Evolutionary conservation across 2,329 filamentous ascomycete species (phyloP).

Genomic region (Cladophialophora psammophila): DNA sequence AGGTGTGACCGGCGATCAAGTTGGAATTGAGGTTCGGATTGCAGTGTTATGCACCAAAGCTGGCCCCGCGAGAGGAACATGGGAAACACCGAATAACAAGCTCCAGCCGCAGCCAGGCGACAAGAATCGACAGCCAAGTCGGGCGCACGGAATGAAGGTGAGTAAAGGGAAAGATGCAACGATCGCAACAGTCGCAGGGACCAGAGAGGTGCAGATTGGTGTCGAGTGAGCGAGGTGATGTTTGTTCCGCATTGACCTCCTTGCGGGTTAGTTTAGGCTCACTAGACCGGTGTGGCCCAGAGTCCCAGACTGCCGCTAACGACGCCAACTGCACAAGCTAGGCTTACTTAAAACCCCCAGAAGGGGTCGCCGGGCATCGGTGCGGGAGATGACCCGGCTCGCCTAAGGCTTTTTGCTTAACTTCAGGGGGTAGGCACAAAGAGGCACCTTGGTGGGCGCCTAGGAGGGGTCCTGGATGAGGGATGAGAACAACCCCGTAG

Average conservation of each 20-base stretch:
- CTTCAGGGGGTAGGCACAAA: background rate
- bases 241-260: constrained; percentile 3
- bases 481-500: background rate
- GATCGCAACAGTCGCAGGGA: background rate
- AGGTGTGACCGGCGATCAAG: constrained; percentile 1
- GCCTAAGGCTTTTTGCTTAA: constrained; percentile 8
- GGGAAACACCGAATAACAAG: background rate
- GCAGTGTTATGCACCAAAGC: background rate
- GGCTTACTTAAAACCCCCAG: background rate
- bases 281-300: background rate
- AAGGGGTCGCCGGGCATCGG: constrained; percentile 2
- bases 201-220: background rate
- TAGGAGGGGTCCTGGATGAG: background rate
- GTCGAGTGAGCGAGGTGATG: constrained; percentile 6
- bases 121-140: background rate
- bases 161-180: background rate
- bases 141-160: background rate
- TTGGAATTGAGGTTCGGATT: background rate
- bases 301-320: constrained; percentile 1
- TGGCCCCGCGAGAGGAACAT: background rate
- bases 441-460: too few species aligned
- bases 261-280: constrained; percentile 12
- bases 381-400: constrained; percentile 5
- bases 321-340: background rate
- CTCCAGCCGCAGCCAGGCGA: constrained; percentile 2